A percentile compares a stretch with the other conserved stretches of the same genome.
phyloP scores from a whole-genome alignment of 805 yeast species.

The Wickerhamomyces rabaulensis region DNA sequence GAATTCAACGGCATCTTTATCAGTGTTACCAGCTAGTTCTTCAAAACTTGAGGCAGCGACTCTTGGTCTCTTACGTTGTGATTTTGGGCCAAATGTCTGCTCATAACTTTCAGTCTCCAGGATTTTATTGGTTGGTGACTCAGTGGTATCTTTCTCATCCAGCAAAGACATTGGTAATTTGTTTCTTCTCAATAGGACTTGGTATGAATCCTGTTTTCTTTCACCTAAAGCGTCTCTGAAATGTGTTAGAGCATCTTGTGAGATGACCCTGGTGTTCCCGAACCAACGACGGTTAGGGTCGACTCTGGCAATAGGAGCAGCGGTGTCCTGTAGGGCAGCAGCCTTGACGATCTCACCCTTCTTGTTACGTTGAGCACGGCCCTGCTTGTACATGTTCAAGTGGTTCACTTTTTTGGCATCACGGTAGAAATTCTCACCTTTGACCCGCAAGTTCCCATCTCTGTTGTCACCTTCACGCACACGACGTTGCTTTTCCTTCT shows the following conservation, averaged over 20 bases:
- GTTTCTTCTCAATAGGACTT: conserved; percentile 81
- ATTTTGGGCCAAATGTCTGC: conserved; percentile 88
- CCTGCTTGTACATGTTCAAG: conserved; percentile 88
- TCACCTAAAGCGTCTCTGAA: conserved; percentile 93
- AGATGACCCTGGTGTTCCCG: conserved; percentile 94
- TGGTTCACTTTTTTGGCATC: conserved; percentile 91
- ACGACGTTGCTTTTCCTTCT: conserved; percentile 87
- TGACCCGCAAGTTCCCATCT: conserved; percentile 88
- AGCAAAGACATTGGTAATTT: conserved; percentile 92
- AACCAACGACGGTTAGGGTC: conserved; percentile 98
- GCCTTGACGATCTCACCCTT: conserved; percentile 84
- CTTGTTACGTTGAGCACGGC: conserved; percentile 81
- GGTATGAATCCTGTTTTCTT: conserved; percentile 75
- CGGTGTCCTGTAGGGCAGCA: conserved; percentile 82
- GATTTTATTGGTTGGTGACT: conserved; percentile 73
- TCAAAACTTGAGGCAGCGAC: conserved; percentile 71
- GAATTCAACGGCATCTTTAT: conserved; percentile 49
- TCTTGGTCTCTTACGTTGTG: conserved; percentile 89
- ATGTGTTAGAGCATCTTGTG: conserved; percentile 92
- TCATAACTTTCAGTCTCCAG: conserved; percentile 84
- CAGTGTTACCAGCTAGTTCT: conserved; percentile 63
- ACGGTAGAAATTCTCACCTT: conserved; percentile 94
- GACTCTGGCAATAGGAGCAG: conserved; percentile 85
- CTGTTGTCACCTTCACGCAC: conserved; percentile 73
- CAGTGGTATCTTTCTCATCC: conserved; percentile 77